A percentile compares a stretch with the other conserved stretches of the same genome.
These are phyloP conservation scores for Chionographis japonica DNA, from an alignment of 106 monocot genomes.

Conservation along the genomic window DNA sequence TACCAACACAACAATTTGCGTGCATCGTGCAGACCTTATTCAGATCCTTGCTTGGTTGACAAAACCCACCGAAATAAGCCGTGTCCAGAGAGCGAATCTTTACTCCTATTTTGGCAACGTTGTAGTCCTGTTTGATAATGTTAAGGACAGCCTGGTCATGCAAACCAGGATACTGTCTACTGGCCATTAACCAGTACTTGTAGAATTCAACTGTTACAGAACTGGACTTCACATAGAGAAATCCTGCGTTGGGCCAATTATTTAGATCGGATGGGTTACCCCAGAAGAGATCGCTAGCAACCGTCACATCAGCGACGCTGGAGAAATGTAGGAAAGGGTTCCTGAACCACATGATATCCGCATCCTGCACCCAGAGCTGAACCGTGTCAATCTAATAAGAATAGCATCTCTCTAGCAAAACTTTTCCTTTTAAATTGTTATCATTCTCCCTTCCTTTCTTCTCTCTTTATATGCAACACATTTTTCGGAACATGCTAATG, in stretches of 20 bases:
- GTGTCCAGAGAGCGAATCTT: constrained; percentile 26
- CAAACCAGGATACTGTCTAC: constrained; percentile 3
- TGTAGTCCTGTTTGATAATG: constrained; percentile 19
- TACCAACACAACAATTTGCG: constrained; percentile 38
- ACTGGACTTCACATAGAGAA: constrained; percentile 31
- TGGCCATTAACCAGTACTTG: constrained; percentile 25
- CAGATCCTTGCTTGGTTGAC: constrained; percentile 22
- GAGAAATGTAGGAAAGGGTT: constrained; percentile 29
- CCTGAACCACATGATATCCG: constrained; percentile 45
- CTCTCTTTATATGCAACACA: too few relatives aligned
- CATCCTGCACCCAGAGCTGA: constrained; percentile 15
- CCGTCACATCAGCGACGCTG: constrained; percentile 6
- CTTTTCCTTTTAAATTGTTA: too few relatives aligned
- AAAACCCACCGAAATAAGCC: constrained; percentile 29
- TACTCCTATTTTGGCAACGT: background rate
- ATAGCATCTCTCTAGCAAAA: too few relatives aligned
- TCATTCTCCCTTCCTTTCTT: too few relatives aligned
- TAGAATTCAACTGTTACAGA: constrained; percentile 18
- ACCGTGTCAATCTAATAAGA: too few relatives aligned
- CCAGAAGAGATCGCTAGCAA: constrained; percentile 17
- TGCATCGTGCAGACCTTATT: constrained; percentile 41
- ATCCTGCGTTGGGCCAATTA: constrained; percentile 27
- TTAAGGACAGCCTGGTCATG: constrained; percentile 37
- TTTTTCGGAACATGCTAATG: too few relatives aligned
- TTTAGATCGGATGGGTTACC: background rate